Percentiles rank a stretch among this genome's conserved stretches.
These are phyloP conservation scores for Diaporthe aspalathi DNA, from an alignment of 2,329 filamentous ascomycete genomes.

Conservation along the genomic window DNA sequence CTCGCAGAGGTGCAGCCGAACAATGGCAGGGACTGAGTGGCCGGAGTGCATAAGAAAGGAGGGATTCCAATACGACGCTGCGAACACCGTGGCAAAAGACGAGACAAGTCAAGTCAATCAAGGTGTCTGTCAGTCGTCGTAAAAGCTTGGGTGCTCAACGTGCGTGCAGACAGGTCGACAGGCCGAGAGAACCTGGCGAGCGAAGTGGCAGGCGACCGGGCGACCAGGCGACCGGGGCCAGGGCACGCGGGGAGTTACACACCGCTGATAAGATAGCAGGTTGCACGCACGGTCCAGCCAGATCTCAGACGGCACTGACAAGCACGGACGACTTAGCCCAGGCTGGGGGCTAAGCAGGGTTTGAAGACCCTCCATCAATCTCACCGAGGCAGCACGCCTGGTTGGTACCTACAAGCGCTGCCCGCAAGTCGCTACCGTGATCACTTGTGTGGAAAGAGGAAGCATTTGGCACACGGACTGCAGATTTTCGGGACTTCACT, in stretches of 20 bases:
- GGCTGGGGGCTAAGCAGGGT: background rate
- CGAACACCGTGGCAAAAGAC: constrained; percentile 20
- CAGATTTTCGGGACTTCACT: background rate
- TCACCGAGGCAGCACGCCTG: background rate
- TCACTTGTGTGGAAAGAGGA: no score
- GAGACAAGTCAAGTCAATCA: constrained; percentile 6
- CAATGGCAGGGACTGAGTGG: background rate
- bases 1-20: background rate
- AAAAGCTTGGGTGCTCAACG: background rate
- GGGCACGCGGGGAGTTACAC: background rate
- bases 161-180: constrained; percentile 6
- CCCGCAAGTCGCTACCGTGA: background rate
- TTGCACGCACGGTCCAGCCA: constrained; percentile 2
- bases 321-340: background rate
- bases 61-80: background rate
- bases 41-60: constrained; percentile 7
- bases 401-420: background rate
- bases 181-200: background rate
- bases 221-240: no score
- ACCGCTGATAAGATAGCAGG: background rate
- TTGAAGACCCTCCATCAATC: constrained; percentile 2
- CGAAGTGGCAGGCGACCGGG: background rate
- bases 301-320: background rate
- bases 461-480: background rate
- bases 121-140: constrained; percentile 2